phyloP scores from a whole-genome alignment of 2,329 filamentous ascomycete species.

The Stagonosporopsis tanaceti region DNA sequence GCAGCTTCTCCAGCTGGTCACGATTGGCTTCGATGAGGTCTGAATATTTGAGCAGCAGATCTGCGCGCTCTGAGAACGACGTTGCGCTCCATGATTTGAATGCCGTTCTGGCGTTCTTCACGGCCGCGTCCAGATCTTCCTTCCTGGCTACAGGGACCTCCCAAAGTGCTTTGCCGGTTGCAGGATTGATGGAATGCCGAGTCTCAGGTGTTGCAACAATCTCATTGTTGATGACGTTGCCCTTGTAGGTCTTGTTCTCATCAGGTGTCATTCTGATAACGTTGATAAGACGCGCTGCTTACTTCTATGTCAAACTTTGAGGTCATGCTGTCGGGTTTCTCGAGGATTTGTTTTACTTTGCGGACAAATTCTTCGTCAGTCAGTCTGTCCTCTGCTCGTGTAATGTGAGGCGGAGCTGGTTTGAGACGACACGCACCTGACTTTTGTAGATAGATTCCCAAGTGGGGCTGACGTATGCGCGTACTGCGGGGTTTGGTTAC shows the following conservation, averaged over 20 bases:
- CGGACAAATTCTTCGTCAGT: neutral
- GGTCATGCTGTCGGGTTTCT: neutral
- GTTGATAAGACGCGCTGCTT: neutral
- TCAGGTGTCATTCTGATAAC: neutral
- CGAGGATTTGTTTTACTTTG: neutral
- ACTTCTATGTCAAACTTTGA: constrained; percentile 20
- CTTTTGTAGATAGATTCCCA: neutral
- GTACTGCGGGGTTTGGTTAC: constrained; percentile 10
- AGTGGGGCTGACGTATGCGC: neutral
- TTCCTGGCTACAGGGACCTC: constrained; percentile 58
- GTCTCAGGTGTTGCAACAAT: constrained; percentile 52
- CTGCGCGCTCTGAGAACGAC: constrained; percentile 28
- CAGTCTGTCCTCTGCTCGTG: neutral
- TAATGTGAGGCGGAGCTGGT: neutral
- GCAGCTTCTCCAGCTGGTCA: constrained; percentile 30
- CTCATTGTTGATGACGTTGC: constrained; percentile 60
- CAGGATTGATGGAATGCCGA: constrained; percentile 59
- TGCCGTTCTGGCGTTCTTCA: constrained; percentile 54
- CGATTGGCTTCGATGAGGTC: constrained; percentile 31
- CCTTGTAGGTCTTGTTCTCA: constrained; percentile 21
- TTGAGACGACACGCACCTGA: neutral
- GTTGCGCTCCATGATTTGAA: constrained; percentile 54
- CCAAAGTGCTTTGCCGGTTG: constrained; percentile 56
- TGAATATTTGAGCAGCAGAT: constrained; percentile 29
- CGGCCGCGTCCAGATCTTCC: constrained; percentile 59